Percentiles rank a stretch among this genome's conserved stretches.
These are phyloP conservation scores for Abelmoschus esculentus DNA, from an alignment of 345 rosid species.

Conservation along the genomic window DNA sequence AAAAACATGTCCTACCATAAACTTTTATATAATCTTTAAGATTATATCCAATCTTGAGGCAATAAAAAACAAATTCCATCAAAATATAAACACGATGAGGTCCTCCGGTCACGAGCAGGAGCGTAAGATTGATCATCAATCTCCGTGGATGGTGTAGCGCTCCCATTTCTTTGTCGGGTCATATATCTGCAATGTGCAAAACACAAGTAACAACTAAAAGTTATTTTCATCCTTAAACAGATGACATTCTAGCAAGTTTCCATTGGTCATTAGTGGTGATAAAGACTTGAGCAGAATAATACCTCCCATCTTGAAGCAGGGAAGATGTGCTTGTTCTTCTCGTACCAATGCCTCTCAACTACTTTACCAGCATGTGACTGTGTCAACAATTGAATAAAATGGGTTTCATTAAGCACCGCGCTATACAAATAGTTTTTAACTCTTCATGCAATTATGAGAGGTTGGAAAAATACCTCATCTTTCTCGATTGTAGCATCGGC, in stretches of 20 bases:
- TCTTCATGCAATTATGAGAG: neutral
- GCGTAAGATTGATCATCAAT: neutral
- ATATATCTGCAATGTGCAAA: neutral
- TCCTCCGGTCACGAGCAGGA: neutral
- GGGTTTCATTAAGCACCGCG: neutral
- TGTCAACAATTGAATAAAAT: neutral
- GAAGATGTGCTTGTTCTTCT: constrained; percentile 97
- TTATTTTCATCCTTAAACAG: neutral
- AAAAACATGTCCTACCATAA: neutral
- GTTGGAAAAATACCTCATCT: constrained; percentile 56
- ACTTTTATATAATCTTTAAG: neutral
- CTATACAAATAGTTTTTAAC: neutral
- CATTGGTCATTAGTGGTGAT: neutral
- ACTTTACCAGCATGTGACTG: constrained; percentile 99
- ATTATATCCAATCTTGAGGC: no score
- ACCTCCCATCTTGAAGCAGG: constrained; percentile 99
- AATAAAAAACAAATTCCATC: neutral
- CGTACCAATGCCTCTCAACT: constrained; percentile 99
- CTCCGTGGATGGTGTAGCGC: constrained; percentile 4
- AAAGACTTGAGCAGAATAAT: neutral
- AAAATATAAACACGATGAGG: neutral
- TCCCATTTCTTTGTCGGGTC: constrained; percentile 5
- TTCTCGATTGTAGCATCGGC: constrained; percentile 98
- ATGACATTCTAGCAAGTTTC: neutral
- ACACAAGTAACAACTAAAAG: neutral